These are phyloP conservation scores for Chytriomyces sp. DNA, from an alignment of 192 early-diverging fungal species.

Conservation along the genomic window DNA sequence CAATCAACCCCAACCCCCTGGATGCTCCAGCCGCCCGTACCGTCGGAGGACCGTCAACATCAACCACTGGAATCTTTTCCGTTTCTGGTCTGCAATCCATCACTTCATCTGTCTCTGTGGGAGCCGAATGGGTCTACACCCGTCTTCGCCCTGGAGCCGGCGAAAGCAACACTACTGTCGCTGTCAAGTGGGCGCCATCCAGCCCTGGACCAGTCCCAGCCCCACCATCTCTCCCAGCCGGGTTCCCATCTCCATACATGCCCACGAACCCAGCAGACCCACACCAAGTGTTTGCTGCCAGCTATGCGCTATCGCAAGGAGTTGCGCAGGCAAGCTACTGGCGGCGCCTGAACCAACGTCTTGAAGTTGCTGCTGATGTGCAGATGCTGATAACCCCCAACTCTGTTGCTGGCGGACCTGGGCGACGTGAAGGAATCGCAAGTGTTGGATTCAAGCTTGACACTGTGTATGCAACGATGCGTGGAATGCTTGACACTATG, in stretches of 20 bases:
- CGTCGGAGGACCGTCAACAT: conserved; percentile 24
- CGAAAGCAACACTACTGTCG: conserved; percentile 72
- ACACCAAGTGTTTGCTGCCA: conserved; percentile 57
- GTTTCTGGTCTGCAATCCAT: conserved; percentile 91
- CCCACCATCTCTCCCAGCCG: conserved; percentile 60
- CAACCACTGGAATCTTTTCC: conserved; percentile 85
- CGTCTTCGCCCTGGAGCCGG: conserved; percentile 80
- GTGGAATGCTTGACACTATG: conserved; percentile 89
- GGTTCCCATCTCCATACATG: conserved; percentile 56
- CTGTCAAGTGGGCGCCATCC: conserved; percentile 50
- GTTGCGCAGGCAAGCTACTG: conserved; percentile 84
- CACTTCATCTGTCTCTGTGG: conserved; percentile 78
- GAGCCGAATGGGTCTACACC: conserved; percentile 84
- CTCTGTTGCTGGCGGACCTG: conserved; percentile 51
- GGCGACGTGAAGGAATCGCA: conserved; percentile 86
- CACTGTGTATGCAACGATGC: conserved; percentile 87
- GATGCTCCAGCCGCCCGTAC: conserved; percentile 56
- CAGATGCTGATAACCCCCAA: conserved; percentile 70
- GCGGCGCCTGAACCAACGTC: conserved; percentile 88
- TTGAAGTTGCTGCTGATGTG: conserved; percentile 91
- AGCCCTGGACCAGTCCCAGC: conserved; percentile 48
- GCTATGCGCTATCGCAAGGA: conserved; percentile 53
- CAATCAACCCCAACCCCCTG: conserved; percentile 90
- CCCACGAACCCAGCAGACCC: conserved; percentile 61
- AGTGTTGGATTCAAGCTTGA: conserved; percentile 98